Conservation (phyloP, 345 rosid species). For the Syzygium oleosum region DNA sequence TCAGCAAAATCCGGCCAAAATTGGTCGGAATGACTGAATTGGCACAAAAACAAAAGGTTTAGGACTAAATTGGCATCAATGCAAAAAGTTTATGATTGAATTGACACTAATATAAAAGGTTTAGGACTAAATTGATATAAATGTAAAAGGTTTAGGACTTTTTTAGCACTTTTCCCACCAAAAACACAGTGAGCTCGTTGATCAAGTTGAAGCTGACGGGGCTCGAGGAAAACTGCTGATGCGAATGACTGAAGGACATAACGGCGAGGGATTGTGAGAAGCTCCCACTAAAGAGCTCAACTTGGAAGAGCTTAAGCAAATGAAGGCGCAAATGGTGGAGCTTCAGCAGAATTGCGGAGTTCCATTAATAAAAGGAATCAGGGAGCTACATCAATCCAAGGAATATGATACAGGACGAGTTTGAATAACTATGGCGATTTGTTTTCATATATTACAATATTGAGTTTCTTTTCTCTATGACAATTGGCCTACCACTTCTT, state of each 20-base stretch:
- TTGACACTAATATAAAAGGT: too few relatives aligned
- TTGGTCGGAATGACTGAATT: too few relatives aligned
- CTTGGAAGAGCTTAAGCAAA: background rate
- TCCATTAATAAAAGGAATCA: background rate
- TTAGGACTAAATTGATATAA: too few relatives aligned
- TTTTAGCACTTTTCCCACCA: too few relatives aligned
- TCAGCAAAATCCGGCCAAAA: too few relatives aligned
- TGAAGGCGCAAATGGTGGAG: background rate
- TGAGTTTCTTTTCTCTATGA: too few relatives aligned
- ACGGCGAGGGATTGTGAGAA: background rate
- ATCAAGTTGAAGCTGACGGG: background rate
- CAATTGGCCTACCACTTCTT: too few relatives aligned
- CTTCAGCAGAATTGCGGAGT: background rate
- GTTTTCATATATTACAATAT: background rate
- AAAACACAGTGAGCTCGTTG: background rate
- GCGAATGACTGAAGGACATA: background rate
- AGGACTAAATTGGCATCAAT: too few relatives aligned
- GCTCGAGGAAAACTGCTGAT: background rate
- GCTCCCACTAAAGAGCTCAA: background rate
- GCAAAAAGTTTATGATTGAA: too few relatives aligned
- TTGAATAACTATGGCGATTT: background rate
- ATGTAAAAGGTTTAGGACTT: too few relatives aligned
- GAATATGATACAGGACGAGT: too few relatives aligned
- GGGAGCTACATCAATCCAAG: background rate
- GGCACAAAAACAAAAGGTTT: too few relatives aligned